Base-by-base conservation (phyloP, 1,284 basidiomycete species). In the Apiotrichum sp. region DNA sequence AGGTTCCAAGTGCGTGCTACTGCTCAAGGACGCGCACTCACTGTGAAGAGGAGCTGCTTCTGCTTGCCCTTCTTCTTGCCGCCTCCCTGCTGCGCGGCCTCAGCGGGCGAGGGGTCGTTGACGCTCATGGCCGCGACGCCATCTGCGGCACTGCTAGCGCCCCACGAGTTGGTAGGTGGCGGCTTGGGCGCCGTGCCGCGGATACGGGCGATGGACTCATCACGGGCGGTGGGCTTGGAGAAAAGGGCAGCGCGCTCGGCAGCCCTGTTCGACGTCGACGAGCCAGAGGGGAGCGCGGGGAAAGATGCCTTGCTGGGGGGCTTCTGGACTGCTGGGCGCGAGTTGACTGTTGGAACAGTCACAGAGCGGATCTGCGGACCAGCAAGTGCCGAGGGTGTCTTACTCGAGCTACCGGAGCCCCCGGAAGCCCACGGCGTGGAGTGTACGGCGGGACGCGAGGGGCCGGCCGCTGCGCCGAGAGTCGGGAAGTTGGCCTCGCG, bases 31-130 rank as follows among this genome's bases (percentile, higher is more conserved):
- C 75, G 62, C 11, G 73, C 71, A 52, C 72, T 74, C 40, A 77
- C 73, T 22, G 78, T 87, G 67, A 92, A 91, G 64, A 93, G 72
- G 22, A 84, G 86, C 78, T 92, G 87, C 75, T 91, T 91, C 70
- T 84, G 82, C 71, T 90, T 91, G 2, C 85, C 85, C 72, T 84
- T 83, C 63, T 84, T 84, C 61, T 68, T 67, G 22, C 61, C 66
- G 10, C n/a, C n/a, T n/a, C n/a, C n/a, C n/a, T n/a, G n/a, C n/a
- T n/a, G n/a, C n/a, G n/a, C n/a, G n/a, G n/a, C n/a, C n/a, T n/a
- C n/a, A 6, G 48, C 41, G 2, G 43, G 47, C 5, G 39, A 16
- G 13, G 13, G 33, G 8, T 58, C 61, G 22, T 54, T 52, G 31
- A 69, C 4, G 14, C 43, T 58, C 46, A 70, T 33, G n/a, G 31